A percentile compares a stretch with the other conserved stretches of the same genome.
Evolutionary conservation across 768 basidiomycete species (phyloP).

Genomic region (Auriscalpium vulgare): DNA sequence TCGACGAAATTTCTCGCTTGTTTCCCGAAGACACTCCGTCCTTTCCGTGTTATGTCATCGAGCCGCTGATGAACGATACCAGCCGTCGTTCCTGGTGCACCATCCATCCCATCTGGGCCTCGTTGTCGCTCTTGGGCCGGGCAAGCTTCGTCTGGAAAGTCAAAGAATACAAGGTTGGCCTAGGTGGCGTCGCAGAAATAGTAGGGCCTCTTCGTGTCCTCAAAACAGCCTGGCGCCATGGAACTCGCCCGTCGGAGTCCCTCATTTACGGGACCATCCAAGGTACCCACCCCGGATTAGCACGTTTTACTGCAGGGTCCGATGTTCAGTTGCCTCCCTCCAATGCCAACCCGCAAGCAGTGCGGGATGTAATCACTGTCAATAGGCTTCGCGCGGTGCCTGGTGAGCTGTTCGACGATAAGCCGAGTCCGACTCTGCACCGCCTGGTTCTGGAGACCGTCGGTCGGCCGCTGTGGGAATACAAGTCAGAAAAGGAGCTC

Average conservation of each 20-base stretch:
- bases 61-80: not conserved
- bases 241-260: not conserved
- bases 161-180: not conserved
- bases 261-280: not conserved
- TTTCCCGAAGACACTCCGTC: not conserved
- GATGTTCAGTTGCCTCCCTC: too few species aligned
- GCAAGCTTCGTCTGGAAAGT: not conserved
- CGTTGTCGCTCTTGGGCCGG: not conserved
- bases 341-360: too few species aligned
- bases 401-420: too few species aligned
- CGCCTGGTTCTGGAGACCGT: not conserved
- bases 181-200: not conserved
- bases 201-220: not conserved
- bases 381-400: too few species aligned
- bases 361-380: too few species aligned
- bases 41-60: not conserved
- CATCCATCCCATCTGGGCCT: not conserved
- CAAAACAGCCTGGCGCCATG: not conserved
- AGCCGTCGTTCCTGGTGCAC: not conserved
- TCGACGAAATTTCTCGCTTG: not conserved
- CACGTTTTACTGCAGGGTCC: too few species aligned
- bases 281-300: not conserved
- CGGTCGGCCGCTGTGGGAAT: not conserved
- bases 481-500: not conserved
- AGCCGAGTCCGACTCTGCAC: not conserved